A percentile compares a stretch with the other conserved stretches of the same genome.
Evolutionary conservation across 768 basidiomycete species (phyloP).

Genomic region (Chiua virens): DNA sequence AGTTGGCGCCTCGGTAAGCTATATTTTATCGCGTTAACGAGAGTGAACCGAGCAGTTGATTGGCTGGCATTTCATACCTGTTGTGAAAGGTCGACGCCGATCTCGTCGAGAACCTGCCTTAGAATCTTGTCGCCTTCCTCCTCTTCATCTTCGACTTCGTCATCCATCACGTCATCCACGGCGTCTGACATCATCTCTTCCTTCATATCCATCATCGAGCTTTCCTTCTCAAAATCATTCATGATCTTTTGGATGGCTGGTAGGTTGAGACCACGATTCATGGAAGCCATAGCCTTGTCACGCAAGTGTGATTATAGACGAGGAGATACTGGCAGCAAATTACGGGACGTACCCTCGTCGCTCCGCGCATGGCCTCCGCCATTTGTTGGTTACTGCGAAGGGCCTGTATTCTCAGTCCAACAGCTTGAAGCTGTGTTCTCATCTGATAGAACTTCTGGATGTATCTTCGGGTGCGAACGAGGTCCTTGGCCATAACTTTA

Average conservation of each 20-base stretch:
- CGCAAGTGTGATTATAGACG: slow-evolving; percentile 2
- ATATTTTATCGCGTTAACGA: slow-evolving; percentile 12
- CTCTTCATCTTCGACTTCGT: slow-evolving; percentile 90
- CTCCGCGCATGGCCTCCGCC: slow-evolving; percentile 99
- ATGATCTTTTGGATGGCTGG: slow-evolving; percentile 95
- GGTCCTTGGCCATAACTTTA: slow-evolving; percentile 99
- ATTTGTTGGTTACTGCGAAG: slow-evolving; percentile 97
- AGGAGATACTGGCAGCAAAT: neutral
- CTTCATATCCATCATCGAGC: slow-evolving; percentile 99
- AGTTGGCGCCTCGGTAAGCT: slow-evolving; percentile 86
- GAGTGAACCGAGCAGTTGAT: neutral
- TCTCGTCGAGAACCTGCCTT: slow-evolving; percentile 95
- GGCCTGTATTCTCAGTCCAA: slow-evolving; percentile 93
- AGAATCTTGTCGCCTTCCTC: slow-evolving; percentile 94
- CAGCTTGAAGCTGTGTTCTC: slow-evolving; percentile 97
- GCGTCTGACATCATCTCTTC: slow-evolving; percentile 99
- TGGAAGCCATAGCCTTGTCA: slow-evolving; percentile 92
- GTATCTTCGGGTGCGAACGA: slow-evolving; percentile 93
- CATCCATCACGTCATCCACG: slow-evolving; percentile 96
- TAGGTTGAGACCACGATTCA: slow-evolving; percentile 95
- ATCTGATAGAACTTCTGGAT: slow-evolving; percentile 99
- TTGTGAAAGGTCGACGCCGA: slow-evolving; percentile 89
- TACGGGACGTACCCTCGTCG: slow-evolving; percentile 76
- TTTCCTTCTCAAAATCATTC: slow-evolving; percentile 98
- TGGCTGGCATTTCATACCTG: slow-evolving; percentile 45